Evolutionary conservation across 1,139 yeast genomes (phyloP).

Genomic region (Geotrichum europaeum): DNA sequence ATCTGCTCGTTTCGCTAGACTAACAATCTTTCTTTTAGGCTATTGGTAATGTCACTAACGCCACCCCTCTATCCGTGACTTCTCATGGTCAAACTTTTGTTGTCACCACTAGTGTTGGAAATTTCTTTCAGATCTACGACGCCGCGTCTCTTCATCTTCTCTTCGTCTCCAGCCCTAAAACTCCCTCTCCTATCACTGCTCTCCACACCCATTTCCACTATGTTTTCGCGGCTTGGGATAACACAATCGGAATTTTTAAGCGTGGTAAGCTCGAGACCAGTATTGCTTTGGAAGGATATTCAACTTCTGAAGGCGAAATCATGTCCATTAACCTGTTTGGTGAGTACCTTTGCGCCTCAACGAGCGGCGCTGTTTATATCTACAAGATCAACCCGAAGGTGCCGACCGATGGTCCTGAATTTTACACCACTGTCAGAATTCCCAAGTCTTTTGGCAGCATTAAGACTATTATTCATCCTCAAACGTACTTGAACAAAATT

Average conservation of each 20-base stretch:
- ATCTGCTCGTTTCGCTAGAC: background rate
- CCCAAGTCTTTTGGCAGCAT: constrained; percentile 60
- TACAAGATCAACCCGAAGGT: constrained; percentile 51
- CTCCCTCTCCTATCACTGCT: constrained; percentile 62
- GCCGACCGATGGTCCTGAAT: constrained; percentile 23
- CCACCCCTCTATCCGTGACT: constrained; percentile 80
- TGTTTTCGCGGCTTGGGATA: constrained; percentile 73
- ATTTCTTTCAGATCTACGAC: constrained; percentile 87
- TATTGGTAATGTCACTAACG: constrained; percentile 48
- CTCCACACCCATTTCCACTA: constrained; percentile 78
- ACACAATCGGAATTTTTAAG: constrained; percentile 67
- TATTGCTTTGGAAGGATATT: constrained; percentile 34
- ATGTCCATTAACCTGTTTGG: constrained; percentile 64
- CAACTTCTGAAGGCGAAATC: constrained; percentile 34
- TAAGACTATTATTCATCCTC: constrained; percentile 70
- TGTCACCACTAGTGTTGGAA: constrained; percentile 84
- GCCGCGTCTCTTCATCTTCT: constrained; percentile 80
- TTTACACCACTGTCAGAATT: constrained; percentile 58
- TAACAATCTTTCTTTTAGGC: constrained; percentile 25
- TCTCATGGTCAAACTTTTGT: constrained; percentile 83
- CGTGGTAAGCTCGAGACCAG: constrained; percentile 72
- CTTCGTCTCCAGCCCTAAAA: constrained; percentile 79
- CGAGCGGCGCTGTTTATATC: constrained; percentile 52
- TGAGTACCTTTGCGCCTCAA: constrained; percentile 61
- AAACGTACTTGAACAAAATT: constrained; percentile 87